Evolutionary conservation across 768 basidiomycete species (phyloP), one percentile per base, ranked within the genome.

Genomic region (Lactarius tabidus): DNA sequence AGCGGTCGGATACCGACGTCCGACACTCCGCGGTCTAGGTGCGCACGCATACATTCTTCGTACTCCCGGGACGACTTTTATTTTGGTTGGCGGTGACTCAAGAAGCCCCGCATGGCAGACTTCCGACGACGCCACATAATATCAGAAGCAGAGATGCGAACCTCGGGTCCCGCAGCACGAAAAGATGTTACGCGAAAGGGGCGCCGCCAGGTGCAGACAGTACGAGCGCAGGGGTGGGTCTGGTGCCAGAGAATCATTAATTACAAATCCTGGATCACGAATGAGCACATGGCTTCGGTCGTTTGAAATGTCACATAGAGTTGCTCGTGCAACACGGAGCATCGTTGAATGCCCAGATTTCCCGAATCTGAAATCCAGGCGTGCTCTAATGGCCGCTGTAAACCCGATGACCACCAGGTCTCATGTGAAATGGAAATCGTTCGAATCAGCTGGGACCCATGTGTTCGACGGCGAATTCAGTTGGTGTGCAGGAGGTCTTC

Each of bases 101-200:
- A 55, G 59, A 60, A 56, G 45, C 39, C 3, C 23, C 35, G 39
- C 45, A 35, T 39, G 51, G 38, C 35, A 62, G 41, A 33, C 20
- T 26, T 52, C 56, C 39, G 31, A 57, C 57, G 60, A 53, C 60
- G 65, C 57, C 61, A 38, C 41, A 58, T 62, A 62, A 9, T 62
- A 15, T 33, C 36, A 57, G 65, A 66, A 66, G 65, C 15, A 14
- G n/a, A 41, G n/a, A 26, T 36, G 38, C 33, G 35, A 28, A 12
- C 36, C 28, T 57, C 57, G 18, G 45, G 20, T 52, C 9, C n/a
- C 17, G 35, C 45, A 43, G 26, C 33, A 52, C 45, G 35, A 45
- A 57, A 61, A 36, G 65, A 62, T 18, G 39, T 58, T 29, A 62
- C 48, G 48, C 60, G 35, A 61, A 56, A 39, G 23, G 43, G 29